phyloP scores from a whole-genome alignment of 2,329 filamentous ascomycete genomes.

The Colletotrichum euphorbiae region DNA sequence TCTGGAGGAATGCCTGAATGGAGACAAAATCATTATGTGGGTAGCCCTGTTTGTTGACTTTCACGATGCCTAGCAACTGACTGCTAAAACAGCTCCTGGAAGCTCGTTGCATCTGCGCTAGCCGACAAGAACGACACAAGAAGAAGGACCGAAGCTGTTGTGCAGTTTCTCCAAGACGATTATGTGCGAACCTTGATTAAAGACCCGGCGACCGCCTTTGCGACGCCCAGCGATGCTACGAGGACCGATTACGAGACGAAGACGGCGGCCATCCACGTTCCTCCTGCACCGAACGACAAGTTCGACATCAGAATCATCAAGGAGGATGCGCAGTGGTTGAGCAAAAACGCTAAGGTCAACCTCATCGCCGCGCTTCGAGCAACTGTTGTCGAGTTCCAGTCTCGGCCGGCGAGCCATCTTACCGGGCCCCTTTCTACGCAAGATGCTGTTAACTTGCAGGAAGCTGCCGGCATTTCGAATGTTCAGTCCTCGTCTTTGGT shows the following conservation, averaged over 20 bases:
- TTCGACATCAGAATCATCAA: constrained; percentile 85
- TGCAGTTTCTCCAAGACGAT: constrained; percentile 77
- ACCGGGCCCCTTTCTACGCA: constrained; percentile 79
- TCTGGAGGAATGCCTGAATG: constrained; percentile 85
- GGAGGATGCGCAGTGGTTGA: constrained; percentile 87
- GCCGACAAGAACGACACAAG: constrained; percentile 68
- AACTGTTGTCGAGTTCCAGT: constrained; percentile 86
- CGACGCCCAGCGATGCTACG: constrained; percentile 69
- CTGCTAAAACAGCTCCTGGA: constrained; percentile 67
- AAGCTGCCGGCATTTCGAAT: constrained; percentile 75
- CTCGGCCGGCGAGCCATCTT: constrained; percentile 78
- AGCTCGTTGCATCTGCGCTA: constrained; percentile 66
- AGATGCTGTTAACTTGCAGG: constrained; percentile 80
- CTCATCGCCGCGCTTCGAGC: constrained; percentile 85
- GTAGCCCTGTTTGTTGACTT: constrained; percentile 49
- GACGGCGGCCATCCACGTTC: constrained; percentile 87
- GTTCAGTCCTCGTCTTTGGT: constrained; percentile 68
- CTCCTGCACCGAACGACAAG: constrained; percentile 72
- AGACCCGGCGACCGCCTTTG: constrained; percentile 76
- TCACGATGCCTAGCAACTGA: constrained; percentile 25
- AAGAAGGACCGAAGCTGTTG: constrained; percentile 65
- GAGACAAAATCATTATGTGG: constrained; percentile 84
- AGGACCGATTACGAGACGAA: constrained; percentile 83
- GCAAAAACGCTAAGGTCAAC: constrained; percentile 80
- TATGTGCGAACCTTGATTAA: constrained; percentile 76